Base-by-base conservation (phyloP, 2,329 filamentous ascomycete species). In the Sphaceloma murrayae region DNA sequence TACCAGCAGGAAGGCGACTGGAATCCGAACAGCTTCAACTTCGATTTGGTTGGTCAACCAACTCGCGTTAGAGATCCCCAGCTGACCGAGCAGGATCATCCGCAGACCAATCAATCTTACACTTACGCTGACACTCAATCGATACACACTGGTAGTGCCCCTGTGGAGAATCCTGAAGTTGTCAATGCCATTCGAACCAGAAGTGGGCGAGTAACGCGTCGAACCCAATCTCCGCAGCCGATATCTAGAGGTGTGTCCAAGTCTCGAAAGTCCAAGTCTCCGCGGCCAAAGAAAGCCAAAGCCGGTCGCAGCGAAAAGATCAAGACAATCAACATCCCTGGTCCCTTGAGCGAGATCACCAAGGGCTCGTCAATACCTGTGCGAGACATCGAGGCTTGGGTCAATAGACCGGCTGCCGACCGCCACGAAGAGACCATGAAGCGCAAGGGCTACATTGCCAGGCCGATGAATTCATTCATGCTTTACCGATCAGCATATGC, bases 401-500 rank as follows among this genome's bases (percentile, higher is more conserved):
- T 93, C 26, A 77, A 81, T 54, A 75, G 89, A 40, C 69, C 82
- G 7, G 64, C 69, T 2, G 79, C 85, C 46, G 72, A 72, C 5
- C 76, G 89, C 46, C 70, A 69, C 38, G 65, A 68, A 45, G 87
- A 94, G 60, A 33, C 47, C 24, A 78, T 82, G 7, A 74, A 76
- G 54, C 74, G 78, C 46, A 85, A 78, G 26, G 84, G 84, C 18
- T 87, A 88, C 59, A 75, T 96, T 53, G 86, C 89, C 56, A 75
- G 91, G 21, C 88, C 91, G 2, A 94, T 95, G 82, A 98, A 98
- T 62, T 89, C 85, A 1, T 98, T 96, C 67, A 94, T 98, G 82
- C 70, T 98, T 40, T 98, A 98, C 62, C 82, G 91, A 31, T 94
- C 91, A 52, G 85, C 86, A 5, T 95, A 85, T 58, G 85, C 93